Evolutionary conservation across 768 basidiomycete species (phyloP).

Genomic region (Tricholoma hemisulphureum): DNA sequence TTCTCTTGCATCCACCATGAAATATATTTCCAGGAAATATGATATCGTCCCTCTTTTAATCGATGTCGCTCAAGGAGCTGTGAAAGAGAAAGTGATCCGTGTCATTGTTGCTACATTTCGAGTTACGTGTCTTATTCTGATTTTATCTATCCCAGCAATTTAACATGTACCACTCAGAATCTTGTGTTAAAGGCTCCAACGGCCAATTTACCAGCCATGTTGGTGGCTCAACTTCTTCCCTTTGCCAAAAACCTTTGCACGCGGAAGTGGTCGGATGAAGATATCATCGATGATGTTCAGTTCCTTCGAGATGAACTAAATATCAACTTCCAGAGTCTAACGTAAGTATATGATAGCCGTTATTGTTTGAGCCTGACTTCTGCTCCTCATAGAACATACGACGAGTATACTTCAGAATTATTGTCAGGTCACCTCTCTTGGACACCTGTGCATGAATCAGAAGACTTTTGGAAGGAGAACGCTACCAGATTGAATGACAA

Average conservation of each 20-base stretch:
- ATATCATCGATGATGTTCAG: constrained; percentile 87
- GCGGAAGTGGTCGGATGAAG: constrained; percentile 94
- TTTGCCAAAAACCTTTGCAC: constrained; percentile 80
- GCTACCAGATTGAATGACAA: constrained; percentile 82
- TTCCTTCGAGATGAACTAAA: constrained; percentile 88
- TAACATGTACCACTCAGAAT: constrained; percentile 53
- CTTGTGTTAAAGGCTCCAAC: constrained; percentile 84
- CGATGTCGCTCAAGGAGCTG: constrained; percentile 81
- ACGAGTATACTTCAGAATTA: constrained; percentile 92
- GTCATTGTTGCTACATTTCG: constrained; percentile 91
- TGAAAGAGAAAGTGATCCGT: constrained; percentile 96
- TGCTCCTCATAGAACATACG: constrained; percentile 70
- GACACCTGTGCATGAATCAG: constrained; percentile 95
- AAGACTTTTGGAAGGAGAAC: constrained; percentile 98
- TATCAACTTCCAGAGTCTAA: constrained; percentile 81
- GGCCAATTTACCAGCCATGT: constrained; percentile 89
- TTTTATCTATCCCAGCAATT: constrained; percentile 12
- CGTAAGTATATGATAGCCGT: constrained; percentile 50
- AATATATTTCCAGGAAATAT: constrained; percentile 59
- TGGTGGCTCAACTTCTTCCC: constrained; percentile 82
- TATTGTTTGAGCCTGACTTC: not conserved
- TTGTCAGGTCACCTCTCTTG: constrained; percentile 88
- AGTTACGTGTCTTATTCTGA: constrained; percentile 36
- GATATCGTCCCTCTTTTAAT: constrained; percentile 85
- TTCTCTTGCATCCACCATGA: not conserved